Conservation (phyloP, 1,139 yeast genomes). For the Suhomyces maxii region DNA sequence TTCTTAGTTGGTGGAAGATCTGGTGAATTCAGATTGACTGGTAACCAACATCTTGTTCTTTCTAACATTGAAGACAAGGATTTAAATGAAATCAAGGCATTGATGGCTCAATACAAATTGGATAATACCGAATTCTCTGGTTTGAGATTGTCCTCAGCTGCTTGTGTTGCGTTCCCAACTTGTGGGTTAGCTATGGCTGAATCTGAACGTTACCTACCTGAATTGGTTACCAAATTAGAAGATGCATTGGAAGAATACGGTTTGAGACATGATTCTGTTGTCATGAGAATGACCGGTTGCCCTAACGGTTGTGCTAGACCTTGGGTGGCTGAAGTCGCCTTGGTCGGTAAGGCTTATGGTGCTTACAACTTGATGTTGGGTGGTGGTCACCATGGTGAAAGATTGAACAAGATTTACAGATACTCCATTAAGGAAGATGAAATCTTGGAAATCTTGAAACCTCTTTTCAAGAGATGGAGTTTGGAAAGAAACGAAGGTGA, state of each 20-base stretch:
- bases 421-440: conserved; percentile 91
- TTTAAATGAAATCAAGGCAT: conserved; percentile 57
- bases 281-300: conserved; percentile 99
- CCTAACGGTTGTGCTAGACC: conserved; percentile 99
- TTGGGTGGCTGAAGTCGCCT: conserved; percentile 94
- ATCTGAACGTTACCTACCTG: conserved; percentile 92
- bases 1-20: conserved; percentile 51
- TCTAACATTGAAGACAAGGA: conserved; percentile 73
- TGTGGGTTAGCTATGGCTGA: conserved; percentile 99
- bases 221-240: conserved; percentile 77
- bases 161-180: conserved; percentile 98
- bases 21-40: conserved; percentile 91
- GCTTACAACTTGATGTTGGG: conserved; percentile 94
- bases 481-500: conserved; percentile 87
- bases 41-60: conserved; percentile 88
- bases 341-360: conserved; percentile 93
- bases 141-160: conserved; percentile 85
- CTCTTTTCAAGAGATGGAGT: conserved; percentile 92
- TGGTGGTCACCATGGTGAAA: conserved; percentile 94
- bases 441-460: conserved; percentile 71
- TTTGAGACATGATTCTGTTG: conserved; percentile 89
- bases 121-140: conserved; percentile 85
- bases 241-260: conserved; percentile 87
- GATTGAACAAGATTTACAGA: conserved; percentile 86
- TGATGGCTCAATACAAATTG: conserved; percentile 72